phyloP scores from a whole-genome alignment of 1,284 basidiomycete genomes.

The Leccinum glutinopallens region DNA sequence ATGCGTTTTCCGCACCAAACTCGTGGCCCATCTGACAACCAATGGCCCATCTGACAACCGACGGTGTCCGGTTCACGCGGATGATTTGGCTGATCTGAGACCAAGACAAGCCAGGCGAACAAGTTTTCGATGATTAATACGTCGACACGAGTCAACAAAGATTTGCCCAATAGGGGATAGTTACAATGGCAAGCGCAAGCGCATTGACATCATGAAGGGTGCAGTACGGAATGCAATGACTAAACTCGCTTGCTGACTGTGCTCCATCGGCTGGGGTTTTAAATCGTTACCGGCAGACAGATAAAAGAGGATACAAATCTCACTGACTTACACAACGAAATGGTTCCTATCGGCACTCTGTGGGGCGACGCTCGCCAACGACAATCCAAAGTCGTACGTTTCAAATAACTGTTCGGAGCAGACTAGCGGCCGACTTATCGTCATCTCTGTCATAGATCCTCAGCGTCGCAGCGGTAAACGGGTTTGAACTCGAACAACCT shows the following conservation, averaged over 20 bases:
- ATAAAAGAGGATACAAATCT: neutral
- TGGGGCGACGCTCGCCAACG: slow-evolving; percentile 28
- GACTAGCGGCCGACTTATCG: too few relatives aligned
- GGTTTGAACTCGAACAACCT: slow-evolving; percentile 18
- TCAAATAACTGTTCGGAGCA: neutral
- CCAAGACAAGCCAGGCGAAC: too few relatives aligned
- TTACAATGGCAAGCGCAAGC: neutral
- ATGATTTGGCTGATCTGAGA: too few relatives aligned
- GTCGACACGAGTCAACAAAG: too few relatives aligned
- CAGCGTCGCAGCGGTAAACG: slow-evolving; percentile 26
- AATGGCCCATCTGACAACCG: too few relatives aligned
- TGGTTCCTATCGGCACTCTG: slow-evolving; percentile 27
- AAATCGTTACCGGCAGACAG: neutral
- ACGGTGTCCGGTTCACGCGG: too few relatives aligned
- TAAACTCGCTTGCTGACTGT: slow-evolving; percentile 9
- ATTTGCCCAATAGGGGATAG: too few relatives aligned
- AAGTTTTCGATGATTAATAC: too few relatives aligned
- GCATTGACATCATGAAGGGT: too few relatives aligned
- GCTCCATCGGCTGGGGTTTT: neutral
- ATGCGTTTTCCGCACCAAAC: too few relatives aligned
- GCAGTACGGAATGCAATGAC: neutral
- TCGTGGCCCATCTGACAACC: too few relatives aligned
- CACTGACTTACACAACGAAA: slow-evolving; percentile 8
- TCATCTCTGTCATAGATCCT: slow-evolving; percentile 21
- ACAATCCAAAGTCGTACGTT: slow-evolving; percentile 7